Percentiles rank a stretch among this genome's conserved stretches.
These are phyloP conservation scores for Arachis hypogaea DNA, from an alignment of 306 rosid species.

Conservation along the genomic window DNA sequence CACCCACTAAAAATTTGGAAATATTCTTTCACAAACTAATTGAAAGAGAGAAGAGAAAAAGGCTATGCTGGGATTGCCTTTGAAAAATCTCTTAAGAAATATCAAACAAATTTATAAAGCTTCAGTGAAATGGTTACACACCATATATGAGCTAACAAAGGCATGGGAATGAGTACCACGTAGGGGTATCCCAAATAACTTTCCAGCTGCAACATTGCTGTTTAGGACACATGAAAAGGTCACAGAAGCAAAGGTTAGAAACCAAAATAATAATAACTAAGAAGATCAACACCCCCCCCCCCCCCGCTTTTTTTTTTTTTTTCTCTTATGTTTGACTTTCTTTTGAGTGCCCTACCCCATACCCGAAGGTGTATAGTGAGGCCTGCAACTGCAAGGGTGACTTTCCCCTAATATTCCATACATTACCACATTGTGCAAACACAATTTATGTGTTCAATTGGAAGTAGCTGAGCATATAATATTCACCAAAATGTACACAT, in stretches of 20 bases:
- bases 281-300: too few relatives aligned
- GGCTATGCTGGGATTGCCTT: not conserved
- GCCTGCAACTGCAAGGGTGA: too few relatives aligned
- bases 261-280: not conserved
- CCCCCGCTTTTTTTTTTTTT: too few relatives aligned
- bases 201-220: conserved; percentile 99
- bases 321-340: too few relatives aligned
- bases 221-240: conserved; percentile 39
- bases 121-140: conserved; percentile 52
- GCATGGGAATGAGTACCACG: conserved; percentile 99
- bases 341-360: too few relatives aligned
- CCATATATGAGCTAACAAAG: conserved; percentile 98
- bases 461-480: too few relatives aligned
- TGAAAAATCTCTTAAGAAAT: conserved; percentile 24
- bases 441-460: too few relatives aligned
- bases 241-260: conserved; percentile 30
- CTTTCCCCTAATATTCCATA: too few relatives aligned
- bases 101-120: conserved; percentile 25
- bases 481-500: too few relatives aligned
- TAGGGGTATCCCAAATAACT: conserved; percentile 90
- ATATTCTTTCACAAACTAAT: not conserved
- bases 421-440: too few relatives aligned
- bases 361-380: too few relatives aligned
- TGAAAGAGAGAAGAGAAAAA: too few relatives aligned
- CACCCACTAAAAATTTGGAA: not conserved